Evolutionary conservation across 1,284 basidiomycete genomes (phyloP), one percentile per base, ranked within the genome.

Genomic region (Flammula alnicola): DNA sequence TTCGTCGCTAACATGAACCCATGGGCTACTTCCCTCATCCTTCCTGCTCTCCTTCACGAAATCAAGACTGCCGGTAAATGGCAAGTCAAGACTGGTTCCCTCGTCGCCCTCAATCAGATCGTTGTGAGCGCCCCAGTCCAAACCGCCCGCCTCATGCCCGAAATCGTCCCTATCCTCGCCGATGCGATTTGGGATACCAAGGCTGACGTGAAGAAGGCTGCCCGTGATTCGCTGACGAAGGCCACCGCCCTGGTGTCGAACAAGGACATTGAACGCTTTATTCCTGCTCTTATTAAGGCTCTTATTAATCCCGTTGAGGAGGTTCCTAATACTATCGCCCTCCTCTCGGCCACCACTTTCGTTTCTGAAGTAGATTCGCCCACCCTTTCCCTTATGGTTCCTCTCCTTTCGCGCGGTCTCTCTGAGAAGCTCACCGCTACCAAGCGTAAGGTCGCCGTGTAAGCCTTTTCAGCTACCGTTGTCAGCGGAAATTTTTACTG

Each of bases 181-280:
- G 96, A 95, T 68, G 95, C 90, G 56, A 98, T 99, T 68, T 98
- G 95, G 95, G 97, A 99, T 78, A 99, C 97, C 78, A 99, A 99
- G 83, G 84, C 93, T 56, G 95, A 98, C 63, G 97, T 99, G 73
- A 98, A 98, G 88, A 99, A 98, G 83, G 93, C 95, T 47, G 94
- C 96, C 59, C 95, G 95, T 69, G 88, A 91, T 66, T 89, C 95
- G 56, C 87, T 99, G 65, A 93, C 91, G 67, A 95, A 95, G 81
- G 86, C 92, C 60, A 93, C 90, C 66, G 90, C 91, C 65, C 81
- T 98, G 63, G 85, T 98, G 63, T 95, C 95, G 64, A 99, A 99
- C 91, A 98, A 98, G 88, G 96, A 99, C 79, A 97, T 98, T 62
- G 93, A 96, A 86, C 84, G 90, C 73, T 95, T 95, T 81, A 95